Evolutionary conservation across 1,284 basidiomycete genomes (phyloP).

Genomic region (Leccinum griseonigrum): DNA sequence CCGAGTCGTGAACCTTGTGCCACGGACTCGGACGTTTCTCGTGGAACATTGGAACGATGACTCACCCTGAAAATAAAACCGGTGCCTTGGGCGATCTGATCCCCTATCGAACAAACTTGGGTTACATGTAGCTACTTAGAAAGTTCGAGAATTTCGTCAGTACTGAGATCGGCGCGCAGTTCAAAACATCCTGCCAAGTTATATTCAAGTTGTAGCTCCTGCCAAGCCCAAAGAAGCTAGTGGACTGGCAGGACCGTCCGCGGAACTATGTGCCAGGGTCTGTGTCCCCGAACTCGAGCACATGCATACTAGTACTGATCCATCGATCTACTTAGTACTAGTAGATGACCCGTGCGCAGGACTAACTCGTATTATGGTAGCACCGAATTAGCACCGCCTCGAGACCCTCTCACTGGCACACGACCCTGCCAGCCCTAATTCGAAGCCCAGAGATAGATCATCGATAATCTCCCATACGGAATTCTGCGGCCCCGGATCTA

Average conservation of each 20-base stretch:
- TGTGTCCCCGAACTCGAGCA: neutral
- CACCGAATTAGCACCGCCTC: neutral
- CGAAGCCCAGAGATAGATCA: neutral
- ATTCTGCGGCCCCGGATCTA: neutral
- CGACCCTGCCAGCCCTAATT: neutral
- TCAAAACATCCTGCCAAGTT: neutral
- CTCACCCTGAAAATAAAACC: neutral
- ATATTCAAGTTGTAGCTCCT: neutral
- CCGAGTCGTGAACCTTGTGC: neutral
- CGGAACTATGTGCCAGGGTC: neutral
- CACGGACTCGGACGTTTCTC: neutral
- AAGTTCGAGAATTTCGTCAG: neutral
- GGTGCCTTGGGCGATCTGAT: neutral
- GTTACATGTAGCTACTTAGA: neutral
- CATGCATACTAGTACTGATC: neutral
- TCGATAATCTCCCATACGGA: neutral
- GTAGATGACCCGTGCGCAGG: neutral
- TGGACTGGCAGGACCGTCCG: neutral
- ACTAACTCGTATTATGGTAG: neutral
- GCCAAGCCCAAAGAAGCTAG: neutral
- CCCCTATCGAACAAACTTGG: too few relatives aligned
- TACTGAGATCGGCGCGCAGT: neutral
- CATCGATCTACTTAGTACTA: neutral
- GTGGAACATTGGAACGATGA: neutral
- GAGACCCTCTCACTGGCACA: neutral